Percentiles rank a stretch among this genome's conserved stretches.
Conservation (phyloP, 805 yeast species). For the Hanseniaspora meyeri region DNA sequence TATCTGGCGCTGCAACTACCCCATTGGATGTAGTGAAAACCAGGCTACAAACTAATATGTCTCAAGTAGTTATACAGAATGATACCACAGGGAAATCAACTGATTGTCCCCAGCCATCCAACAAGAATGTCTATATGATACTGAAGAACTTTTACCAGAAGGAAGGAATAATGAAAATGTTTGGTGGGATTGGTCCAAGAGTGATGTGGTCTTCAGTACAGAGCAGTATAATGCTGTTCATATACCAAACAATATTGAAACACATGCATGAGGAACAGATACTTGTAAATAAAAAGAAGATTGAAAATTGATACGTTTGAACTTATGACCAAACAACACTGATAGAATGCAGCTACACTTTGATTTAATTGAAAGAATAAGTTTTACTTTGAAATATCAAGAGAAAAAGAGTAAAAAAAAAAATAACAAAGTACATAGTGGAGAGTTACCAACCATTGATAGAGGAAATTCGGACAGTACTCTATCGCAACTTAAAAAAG, state of each 20-base stretch:
- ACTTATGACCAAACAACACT: neutral
- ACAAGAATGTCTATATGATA: slow-evolving; percentile 34
- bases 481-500: neutral
- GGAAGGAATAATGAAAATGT: slow-evolving; percentile 71
- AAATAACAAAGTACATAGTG: neutral
- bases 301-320: neutral
- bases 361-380: neutral
- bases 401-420: neutral
- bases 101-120: slow-evolving; percentile 18
- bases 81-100: slow-evolving; percentile 13
- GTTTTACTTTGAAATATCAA: neutral
- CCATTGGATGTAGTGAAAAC: slow-evolving; percentile 89
- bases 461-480: slow-evolving; percentile 1
- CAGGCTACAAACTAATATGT: slow-evolving; percentile 59
- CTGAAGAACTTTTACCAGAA: slow-evolving; percentile 44
- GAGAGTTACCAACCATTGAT: neutral
- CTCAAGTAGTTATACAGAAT: slow-evolving; percentile 14
- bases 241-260: slow-evolving; percentile 69
- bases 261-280: slow-evolving; percentile 21
- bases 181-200: slow-evolving; percentile 93
- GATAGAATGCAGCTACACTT: too few relatives aligned
- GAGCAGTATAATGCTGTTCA: slow-evolving; percentile 80
- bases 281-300: neutral
- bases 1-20: slow-evolving; percentile 81
- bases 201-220: slow-evolving; percentile 94